Evolutionary conservation across 2,329 filamentous ascomycete genomes (phyloP).

Genomic region (Trichoderma atrobrunneum): DNA sequence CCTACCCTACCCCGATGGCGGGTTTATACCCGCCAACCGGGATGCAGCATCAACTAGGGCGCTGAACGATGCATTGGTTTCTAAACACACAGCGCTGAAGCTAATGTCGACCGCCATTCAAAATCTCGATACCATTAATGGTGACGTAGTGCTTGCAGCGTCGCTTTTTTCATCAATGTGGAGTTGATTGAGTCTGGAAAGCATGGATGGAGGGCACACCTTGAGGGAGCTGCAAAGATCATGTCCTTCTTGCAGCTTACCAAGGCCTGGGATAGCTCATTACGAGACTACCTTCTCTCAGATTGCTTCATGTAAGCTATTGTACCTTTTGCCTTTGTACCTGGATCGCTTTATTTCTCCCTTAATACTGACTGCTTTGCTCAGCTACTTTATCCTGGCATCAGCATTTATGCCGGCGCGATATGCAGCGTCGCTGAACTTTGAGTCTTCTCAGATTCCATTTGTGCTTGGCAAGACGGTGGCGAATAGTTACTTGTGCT

Average conservation of each 20-base stretch:
- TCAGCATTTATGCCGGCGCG: constrained; percentile 42
- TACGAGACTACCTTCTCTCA: constrained; percentile 46
- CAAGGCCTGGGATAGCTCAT: constrained; percentile 32
- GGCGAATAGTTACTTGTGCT: constrained; percentile 47
- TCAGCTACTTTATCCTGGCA: constrained; percentile 45
- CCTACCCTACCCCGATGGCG: not conserved
- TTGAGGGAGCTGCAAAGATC: constrained; percentile 45
- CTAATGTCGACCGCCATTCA: constrained; percentile 42
- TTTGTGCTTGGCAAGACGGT: constrained; percentile 40
- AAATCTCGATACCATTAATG: constrained; percentile 36
- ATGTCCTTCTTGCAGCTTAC: constrained; percentile 40
- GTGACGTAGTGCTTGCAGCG: constrained; percentile 44
- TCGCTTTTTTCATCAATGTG: constrained; percentile 51
- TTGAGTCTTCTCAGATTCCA: constrained; percentile 38
- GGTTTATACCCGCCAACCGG: constrained; percentile 8
- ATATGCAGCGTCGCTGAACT: constrained; percentile 33
- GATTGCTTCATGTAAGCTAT: constrained; percentile 45
- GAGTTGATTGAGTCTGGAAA: constrained; percentile 50
- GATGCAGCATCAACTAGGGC: constrained; percentile 28
- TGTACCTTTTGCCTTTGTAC: not conserved
- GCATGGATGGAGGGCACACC: constrained; percentile 46
- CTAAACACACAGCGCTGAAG: constrained; percentile 45
- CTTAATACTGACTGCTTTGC: not conserved
- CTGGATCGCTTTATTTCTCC: not conserved
- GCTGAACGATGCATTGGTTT: constrained; percentile 43